Conservation (phyloP, 2,329 filamentous ascomycete species). For the Thelonectria discophora region DNA sequence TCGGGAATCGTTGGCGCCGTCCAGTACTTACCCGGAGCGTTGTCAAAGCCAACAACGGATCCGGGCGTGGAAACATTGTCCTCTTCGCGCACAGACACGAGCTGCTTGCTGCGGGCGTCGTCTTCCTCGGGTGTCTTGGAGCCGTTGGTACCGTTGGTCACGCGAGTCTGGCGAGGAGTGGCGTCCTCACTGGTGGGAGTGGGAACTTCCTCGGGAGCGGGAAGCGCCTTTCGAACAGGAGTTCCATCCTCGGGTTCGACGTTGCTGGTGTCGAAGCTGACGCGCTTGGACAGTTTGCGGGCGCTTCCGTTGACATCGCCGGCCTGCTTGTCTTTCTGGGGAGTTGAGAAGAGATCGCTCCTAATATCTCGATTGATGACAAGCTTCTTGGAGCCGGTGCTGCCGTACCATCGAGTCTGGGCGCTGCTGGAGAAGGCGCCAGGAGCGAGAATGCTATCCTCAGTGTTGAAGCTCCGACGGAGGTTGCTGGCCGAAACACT, state of each 20-base stretch:
- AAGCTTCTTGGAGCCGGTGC: slow-evolving; percentile 82
- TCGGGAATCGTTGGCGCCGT: slow-evolving; percentile 80
- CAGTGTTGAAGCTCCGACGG: slow-evolving; percentile 80
- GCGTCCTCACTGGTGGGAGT: slow-evolving; percentile 48
- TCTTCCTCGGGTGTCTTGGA: slow-evolving; percentile 70
- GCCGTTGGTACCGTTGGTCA: slow-evolving; percentile 48
- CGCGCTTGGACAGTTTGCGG: slow-evolving; percentile 78
- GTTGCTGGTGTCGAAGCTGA: slow-evolving; percentile 84
- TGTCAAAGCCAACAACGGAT: slow-evolving; percentile 47
- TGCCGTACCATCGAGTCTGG: slow-evolving; percentile 71
- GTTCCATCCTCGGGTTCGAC: slow-evolving; percentile 50
- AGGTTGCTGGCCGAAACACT: slow-evolving; percentile 90
- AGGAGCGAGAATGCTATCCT: slow-evolving; percentile 86
- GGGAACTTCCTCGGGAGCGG: slow-evolving; percentile 46
- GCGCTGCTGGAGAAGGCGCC: slow-evolving; percentile 81
- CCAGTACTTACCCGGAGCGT: slow-evolving; percentile 81
- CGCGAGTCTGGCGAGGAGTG: slow-evolving; percentile 61
- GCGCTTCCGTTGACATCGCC: slow-evolving; percentile 52
- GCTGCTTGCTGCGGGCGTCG: slow-evolving; percentile 76
- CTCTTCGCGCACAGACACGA: slow-evolving; percentile 82
- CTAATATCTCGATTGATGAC: slow-evolving; percentile 90
- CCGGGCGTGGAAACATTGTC: slow-evolving; percentile 50
- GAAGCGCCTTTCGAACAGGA: slow-evolving; percentile 47
- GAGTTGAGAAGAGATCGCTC: slow-evolving; percentile 73
- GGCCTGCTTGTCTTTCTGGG: slow-evolving; percentile 60